Evolutionary conservation across 2,329 filamentous ascomycete genomes (phyloP), one percentile per base, ranked within the genome.

Genomic region (Xylaria sp.): DNA sequence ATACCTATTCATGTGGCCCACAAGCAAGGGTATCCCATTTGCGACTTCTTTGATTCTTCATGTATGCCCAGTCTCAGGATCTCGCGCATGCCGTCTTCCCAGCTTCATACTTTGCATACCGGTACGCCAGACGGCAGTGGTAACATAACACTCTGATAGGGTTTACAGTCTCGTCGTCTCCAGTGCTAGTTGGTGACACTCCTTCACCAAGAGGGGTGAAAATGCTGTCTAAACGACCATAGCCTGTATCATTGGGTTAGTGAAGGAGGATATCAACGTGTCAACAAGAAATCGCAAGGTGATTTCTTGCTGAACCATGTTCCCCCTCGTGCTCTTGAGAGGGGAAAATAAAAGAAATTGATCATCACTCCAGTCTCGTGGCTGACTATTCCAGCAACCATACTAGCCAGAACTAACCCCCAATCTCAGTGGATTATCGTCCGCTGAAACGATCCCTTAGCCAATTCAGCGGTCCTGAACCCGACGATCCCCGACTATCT

Each of bases 401-500:
- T 46, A 54, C 51, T 18, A 11, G 9, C 30, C 16, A 48, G 16
- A 37, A 18, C 34, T 9, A n/a, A 11, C 10, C 47, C 18, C 13
- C 44, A 30, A 18, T 63, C 42, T 18, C 61, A 19, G 54, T 52
- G 13, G 60, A 63, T 19, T 67, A 59, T 71, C 69, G 60, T 49
- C 69, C 63, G 55, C 63, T 62, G 48, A 80, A 78, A 46, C 73
- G 74, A 49, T 75, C 75, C 52, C 78, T 74, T 18, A 81, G 65
- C 79, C 79, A 80, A 59, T 72, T 70, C 1, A 80, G 64, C 37
- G 77, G 74, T n/a, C 69, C 67, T n/a, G 76, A 74, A 46, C 70
- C 67, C 2, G 71, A 70, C n/a, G 73, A 69, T n/a, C 71, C 69
- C 16, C 73, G 67, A 3, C 71, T 70, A 37, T 72, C 71, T 30